Evolutionary conservation across 495 filamentous ascomycete genomes (phyloP), one percentile per base, ranked within the genome.

Genomic region (Diplogelasinospora grovesii): DNA sequence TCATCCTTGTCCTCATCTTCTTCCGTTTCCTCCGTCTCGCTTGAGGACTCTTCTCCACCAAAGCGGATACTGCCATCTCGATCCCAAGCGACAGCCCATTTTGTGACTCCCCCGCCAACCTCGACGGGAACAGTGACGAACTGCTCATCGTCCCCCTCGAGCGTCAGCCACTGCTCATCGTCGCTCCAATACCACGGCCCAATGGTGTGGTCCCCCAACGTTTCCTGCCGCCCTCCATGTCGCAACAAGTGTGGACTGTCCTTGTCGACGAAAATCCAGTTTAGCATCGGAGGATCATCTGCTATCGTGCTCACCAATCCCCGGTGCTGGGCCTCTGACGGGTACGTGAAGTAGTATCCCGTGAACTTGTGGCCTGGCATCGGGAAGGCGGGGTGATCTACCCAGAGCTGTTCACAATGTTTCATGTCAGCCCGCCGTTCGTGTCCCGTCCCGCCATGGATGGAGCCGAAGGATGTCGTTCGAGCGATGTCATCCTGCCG

Each of bases 261-360:
- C 44, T 71, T 66, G 60, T 79, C 74, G 43, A 75, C 69, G 41
- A 74, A 82, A 8, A 82, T 72, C 78, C 78, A 82, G 62, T 80
- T 77, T 20, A 82, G 68, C 65, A 74, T 69, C 13, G 78, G 78
- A 4, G 77, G 75, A 42, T 77, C 72, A 38, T 77, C 75, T 1
- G 60, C 57, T 48, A 79, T 74, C 30, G 70, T 70, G 22, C 74
- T 71, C 41, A 82, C 77, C 39, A 79, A 58, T 4, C 75, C 77
- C 40, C 70, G 66, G 53, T 70, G 74, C 32, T 69, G 56, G 32
- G 66, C 67, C n/a, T 73, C 69, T 13, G 64, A 60, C 15, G 78
- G 78, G 49, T 78, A 79, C 8, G 66, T 67, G 47, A 79, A 75
- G 56, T 74, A 79, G 50, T 74, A 80, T 9, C 77, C 77, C 45